Evolutionary conservation across 768 basidiomycete species (phyloP).

Genomic region (Boletellus sp.): DNA sequence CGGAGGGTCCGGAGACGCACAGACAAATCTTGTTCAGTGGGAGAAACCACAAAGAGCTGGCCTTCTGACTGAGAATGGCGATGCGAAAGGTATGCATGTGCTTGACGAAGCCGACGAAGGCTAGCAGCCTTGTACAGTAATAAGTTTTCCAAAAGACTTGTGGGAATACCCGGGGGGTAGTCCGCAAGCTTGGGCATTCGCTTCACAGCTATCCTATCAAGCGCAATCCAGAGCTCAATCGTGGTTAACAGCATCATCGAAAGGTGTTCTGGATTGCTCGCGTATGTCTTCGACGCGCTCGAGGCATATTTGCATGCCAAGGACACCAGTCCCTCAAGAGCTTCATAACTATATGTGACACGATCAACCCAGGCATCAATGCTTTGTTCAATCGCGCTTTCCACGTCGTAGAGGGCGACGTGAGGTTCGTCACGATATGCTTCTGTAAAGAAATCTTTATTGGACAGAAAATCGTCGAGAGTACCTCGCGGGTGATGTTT

Average conservation of each 20-base stretch:
- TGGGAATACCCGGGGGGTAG: conserved; percentile 46
- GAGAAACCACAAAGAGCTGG: conserved; percentile 35
- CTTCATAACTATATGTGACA: conserved; percentile 14
- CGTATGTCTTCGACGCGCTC: conserved; percentile 26
- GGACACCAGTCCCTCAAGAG: conserved; percentile 25
- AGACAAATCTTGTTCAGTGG: conserved; percentile 22
- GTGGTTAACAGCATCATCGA: neutral
- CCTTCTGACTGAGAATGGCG: conserved; percentile 21
- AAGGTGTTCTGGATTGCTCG: conserved; percentile 20
- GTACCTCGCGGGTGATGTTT: conserved; percentile 2
- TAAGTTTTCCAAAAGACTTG: conserved; percentile 36
- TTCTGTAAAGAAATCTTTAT: conserved; percentile 10
- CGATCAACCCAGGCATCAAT: conserved; percentile 34
- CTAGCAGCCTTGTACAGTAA: conserved; percentile 33
- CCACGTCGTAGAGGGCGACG: conserved; percentile 36
- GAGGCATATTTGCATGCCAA: conserved; percentile 26
- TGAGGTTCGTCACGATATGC: conserved; percentile 5
- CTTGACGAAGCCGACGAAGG: conserved; percentile 28
- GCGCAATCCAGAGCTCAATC: too few relatives aligned
- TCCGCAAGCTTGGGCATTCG: conserved; percentile 7
- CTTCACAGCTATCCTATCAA: neutral
- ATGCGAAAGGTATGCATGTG: conserved; percentile 27
- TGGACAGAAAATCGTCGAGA: conserved; percentile 13
- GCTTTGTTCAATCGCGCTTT: conserved; percentile 27
- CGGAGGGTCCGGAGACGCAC: conserved; percentile 22